Evolutionary conservation across 768 basidiomycete species (phyloP).

Genomic region (Russula vinacea): DNA sequence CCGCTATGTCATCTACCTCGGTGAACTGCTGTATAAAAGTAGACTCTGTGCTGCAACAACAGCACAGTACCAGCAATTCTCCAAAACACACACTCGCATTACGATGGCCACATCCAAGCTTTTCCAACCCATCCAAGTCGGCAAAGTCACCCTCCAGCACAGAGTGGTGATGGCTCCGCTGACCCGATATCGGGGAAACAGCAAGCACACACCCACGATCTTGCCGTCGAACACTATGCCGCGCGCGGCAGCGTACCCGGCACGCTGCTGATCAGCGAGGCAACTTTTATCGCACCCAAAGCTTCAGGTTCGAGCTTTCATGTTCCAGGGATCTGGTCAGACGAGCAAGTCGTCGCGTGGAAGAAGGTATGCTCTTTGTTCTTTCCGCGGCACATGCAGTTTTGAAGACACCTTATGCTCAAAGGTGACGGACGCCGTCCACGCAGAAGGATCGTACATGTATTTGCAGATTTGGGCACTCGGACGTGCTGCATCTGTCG

Average conservation of each 20-base stretch:
- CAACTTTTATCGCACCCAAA: slow-evolving; percentile 47
- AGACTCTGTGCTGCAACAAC: not conserved
- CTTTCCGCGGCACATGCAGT: no score
- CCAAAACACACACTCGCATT: not conserved
- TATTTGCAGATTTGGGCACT: slow-evolving; percentile 48
- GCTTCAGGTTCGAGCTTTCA: slow-evolving; percentile 45
- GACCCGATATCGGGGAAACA: slow-evolving; percentile 45
- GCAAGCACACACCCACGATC: slow-evolving; percentile 39
- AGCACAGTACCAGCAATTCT: not conserved
- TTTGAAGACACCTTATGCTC: not conserved
- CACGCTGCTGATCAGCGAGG: slow-evolving; percentile 46
- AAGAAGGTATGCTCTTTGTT: slow-evolving; percentile 50
- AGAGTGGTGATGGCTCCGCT: slow-evolving; percentile 54
- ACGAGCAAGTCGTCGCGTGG: slow-evolving; percentile 53
- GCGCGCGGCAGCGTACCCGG: slow-evolving; percentile 47
- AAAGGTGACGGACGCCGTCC: slow-evolving; percentile 35
- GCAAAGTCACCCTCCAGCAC: slow-evolving; percentile 44
- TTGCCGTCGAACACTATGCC: slow-evolving; percentile 46
- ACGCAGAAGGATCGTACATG: slow-evolving; percentile 41
- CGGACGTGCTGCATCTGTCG: slow-evolving; percentile 30
- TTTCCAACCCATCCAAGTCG: slow-evolving; percentile 49
- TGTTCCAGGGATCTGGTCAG: slow-evolving; percentile 49
- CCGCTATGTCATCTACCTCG: not conserved
- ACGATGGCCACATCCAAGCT: slow-evolving; percentile 32
- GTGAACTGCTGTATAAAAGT: slow-evolving; percentile 1